Evolutionary conservation across 352 stramenopile species (phyloP), one percentile per base, ranked within the genome.

Genomic region (Elongisporangium prolatum): DNA sequence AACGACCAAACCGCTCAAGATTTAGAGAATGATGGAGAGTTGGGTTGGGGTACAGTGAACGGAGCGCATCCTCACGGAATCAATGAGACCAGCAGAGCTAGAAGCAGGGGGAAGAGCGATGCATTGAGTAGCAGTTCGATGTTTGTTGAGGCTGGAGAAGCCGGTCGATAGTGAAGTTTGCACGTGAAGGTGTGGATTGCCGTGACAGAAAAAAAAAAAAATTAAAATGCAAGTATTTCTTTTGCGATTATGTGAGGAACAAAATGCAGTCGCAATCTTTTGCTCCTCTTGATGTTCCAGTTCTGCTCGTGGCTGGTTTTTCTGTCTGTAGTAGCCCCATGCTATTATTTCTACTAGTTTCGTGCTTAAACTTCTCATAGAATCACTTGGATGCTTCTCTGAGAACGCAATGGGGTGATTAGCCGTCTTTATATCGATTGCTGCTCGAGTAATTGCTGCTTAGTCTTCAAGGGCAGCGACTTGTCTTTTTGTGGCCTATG

Each of bases 1-100:
- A 54, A 63, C 11, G 54, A 67, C 11, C 34, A 44, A 44, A 13
- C 34, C 1, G 28, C 28, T 38, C 28, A 38, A 38, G 28, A 38
- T 38, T 38, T 13, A 13, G 28, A 7, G 28, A 13, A 34, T 7
- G 24, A 34, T 7, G 4, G 7, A 34, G 24, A 34, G 24, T 13
- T 38, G 8, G 34, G 10, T 9, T 44, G 34, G 34, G 17, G 10
- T 44, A 4, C 34, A 44, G 17, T 13, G 5, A 44, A 44, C 11
- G 34, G 34, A 13, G 34, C 34, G 11, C 34, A 44, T 17, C 9
- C 17, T 44, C 5, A 44, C 34, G 28, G 13, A 6, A 9, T 38
- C 28, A 13, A 17, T 17, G 10, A 17, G 34, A 44, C 34, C 3
- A 44, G 34, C 34, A 44, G 34, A 44, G 10, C 34, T 44, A 44